These are phyloP conservation scores for Boletus mariae DNA, from an alignment of 1,284 basidiomycete genomes.

Conservation along the genomic window DNA sequence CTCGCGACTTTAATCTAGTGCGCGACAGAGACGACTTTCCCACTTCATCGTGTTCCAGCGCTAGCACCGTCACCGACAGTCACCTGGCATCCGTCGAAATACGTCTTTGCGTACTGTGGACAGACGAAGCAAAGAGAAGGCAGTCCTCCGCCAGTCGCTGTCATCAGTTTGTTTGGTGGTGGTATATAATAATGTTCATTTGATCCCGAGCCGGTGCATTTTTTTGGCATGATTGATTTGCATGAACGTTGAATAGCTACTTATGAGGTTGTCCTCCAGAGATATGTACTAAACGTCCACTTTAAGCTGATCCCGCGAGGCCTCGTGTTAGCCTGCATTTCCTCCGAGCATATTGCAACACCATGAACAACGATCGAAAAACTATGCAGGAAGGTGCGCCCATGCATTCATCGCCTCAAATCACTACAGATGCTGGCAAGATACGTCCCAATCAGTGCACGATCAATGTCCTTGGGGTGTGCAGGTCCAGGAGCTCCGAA, in stretches of 20 bases:
- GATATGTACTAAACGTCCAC: neutral
- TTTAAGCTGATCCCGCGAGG: neutral
- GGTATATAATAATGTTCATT: conserved; percentile 32
- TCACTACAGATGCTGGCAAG: neutral
- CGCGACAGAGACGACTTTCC: conserved; percentile 67
- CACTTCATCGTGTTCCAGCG: conserved; percentile 65
- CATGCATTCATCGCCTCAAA: neutral
- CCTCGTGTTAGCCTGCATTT: neutral
- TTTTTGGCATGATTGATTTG: neutral
- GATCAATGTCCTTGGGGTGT: conserved; percentile 21
- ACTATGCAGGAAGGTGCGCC: neutral
- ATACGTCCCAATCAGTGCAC: conserved; percentile 10
- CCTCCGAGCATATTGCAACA: neutral
- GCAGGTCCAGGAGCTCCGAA: conserved; percentile 17
- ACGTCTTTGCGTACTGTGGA: conserved; percentile 74
- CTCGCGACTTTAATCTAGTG: conserved; percentile 42
- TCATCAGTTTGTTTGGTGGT: conserved; percentile 68
- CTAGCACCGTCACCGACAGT: conserved; percentile 65
- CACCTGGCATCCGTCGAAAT: conserved; percentile 75
- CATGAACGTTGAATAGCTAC: neutral
- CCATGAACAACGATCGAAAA: neutral
- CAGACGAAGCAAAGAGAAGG: conserved; percentile 62
- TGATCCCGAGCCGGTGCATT: neutral
- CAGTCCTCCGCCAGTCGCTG: conserved; percentile 55
- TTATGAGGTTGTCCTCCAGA: neutral